A percentile compares a stretch with the other conserved stretches of the same genome.
phyloP scores from a whole-genome alignment of 225 moss, liverwort and hornwort genomes.

The Asterella californica region DNA sequence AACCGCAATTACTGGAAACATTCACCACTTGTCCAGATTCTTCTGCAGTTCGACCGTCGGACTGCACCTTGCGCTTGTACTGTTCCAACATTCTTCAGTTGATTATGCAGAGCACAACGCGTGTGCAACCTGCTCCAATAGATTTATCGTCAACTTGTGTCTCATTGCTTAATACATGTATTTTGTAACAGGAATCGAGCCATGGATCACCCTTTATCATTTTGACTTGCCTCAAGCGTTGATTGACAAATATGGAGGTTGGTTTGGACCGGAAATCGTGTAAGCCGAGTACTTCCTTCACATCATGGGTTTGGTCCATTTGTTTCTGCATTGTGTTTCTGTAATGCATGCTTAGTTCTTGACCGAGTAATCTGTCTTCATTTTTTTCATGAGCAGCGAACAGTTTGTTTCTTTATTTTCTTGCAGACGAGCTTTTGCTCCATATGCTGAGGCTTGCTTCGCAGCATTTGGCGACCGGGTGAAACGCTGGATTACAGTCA shows the following conservation, averaged over 20 bases:
- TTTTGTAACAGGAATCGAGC: constrained; percentile 31
- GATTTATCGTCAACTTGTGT: neutral
- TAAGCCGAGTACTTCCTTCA: constrained; percentile 26
- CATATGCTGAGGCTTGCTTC: constrained; percentile 58
- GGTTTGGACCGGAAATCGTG: constrained; percentile 48
- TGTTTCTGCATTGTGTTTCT: too few species aligned
- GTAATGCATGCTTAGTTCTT: too few species aligned
- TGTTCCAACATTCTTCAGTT: neutral
- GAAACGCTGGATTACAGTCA: constrained; percentile 71
- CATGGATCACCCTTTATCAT: constrained; percentile 61
- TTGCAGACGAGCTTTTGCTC: constrained; percentile 36
- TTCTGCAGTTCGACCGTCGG: constrained; percentile 22
- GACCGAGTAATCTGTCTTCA: too few species aligned
- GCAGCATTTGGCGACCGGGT: constrained; percentile 68
- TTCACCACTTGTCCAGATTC: too few species aligned
- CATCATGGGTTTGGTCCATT: too few species aligned
- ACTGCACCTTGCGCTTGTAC: neutral
- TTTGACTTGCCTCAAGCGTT: constrained; percentile 74
- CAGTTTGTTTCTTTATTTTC: neutral
- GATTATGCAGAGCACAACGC: neutral
- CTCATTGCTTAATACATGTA: neutral
- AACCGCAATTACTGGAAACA: too few species aligned
- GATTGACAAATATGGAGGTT: constrained; percentile 58
- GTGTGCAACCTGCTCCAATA: neutral
- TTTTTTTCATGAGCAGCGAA: too few species aligned